Percentiles rank a stretch among this genome's conserved stretches.
Conservation (phyloP, 306 rosid species). For the Elaeagnus macrophylla region DNA sequence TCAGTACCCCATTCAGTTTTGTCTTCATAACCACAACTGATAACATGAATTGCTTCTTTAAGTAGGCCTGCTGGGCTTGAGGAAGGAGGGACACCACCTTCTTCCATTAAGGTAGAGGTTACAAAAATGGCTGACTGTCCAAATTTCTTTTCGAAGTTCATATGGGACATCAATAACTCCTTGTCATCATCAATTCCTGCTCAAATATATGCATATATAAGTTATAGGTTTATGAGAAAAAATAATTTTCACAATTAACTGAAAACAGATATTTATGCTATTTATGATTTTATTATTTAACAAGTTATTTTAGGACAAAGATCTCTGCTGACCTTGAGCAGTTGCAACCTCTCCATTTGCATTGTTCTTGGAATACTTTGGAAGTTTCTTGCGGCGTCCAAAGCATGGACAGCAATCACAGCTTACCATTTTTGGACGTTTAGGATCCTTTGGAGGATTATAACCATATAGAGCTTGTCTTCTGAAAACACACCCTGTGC, state of each 20-base stretch:
- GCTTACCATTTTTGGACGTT: slow-evolving; percentile 92
- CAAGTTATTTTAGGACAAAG: slow-evolving; percentile 1
- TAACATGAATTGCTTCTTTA: slow-evolving; percentile 91
- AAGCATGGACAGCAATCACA: slow-evolving; percentile 92
- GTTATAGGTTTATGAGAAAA: neutral
- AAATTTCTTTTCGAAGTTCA: slow-evolving; percentile 84
- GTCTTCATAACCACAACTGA: slow-evolving; percentile 89
- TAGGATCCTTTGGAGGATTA: slow-evolving; percentile 78
- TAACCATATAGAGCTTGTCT: slow-evolving; percentile 93
- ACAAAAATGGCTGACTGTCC: slow-evolving; percentile 92
- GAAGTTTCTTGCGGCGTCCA: slow-evolving; percentile 73
- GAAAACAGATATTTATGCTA: neutral
- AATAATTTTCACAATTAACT: neutral
- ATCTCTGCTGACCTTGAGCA: slow-evolving; percentile 39
- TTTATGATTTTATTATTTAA: neutral
- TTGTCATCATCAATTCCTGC: slow-evolving; percentile 68
- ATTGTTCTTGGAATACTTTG: slow-evolving; percentile 45
- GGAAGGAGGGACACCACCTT: slow-evolving; percentile 78
- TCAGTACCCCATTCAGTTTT: slow-evolving; percentile 94
- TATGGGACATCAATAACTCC: slow-evolving; percentile 76
- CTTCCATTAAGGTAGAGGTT: slow-evolving; percentile 81
- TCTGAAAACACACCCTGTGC: slow-evolving; percentile 94
- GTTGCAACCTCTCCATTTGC: slow-evolving; percentile 54
- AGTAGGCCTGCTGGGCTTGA: slow-evolving; percentile 69
- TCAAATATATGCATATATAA: slow-evolving; percentile 1